Conservation (phyloP, 2,329 filamentous ascomycete species). For the Aspergillus tanneri region DNA sequence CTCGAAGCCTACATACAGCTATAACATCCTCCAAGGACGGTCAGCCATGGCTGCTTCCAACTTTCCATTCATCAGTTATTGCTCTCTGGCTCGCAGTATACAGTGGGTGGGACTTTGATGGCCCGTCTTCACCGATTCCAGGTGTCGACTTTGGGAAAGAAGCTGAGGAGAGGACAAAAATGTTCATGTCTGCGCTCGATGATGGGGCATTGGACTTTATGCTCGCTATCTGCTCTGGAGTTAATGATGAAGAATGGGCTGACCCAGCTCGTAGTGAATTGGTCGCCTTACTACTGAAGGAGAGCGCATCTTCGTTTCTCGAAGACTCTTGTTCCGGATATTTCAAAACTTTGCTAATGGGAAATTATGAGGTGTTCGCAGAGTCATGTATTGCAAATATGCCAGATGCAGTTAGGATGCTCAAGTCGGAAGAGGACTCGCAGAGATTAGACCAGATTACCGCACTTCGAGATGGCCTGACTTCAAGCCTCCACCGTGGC, state of each 20-base stretch:
- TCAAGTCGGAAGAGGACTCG: conserved; percentile 87
- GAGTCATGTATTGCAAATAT: conserved; percentile 94
- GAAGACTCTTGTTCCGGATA: conserved; percentile 70
- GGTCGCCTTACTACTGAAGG: conserved; percentile 77
- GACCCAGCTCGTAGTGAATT: conserved; percentile 82
- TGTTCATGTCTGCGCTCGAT: conserved; percentile 74
- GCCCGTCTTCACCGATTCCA: conserved; percentile 57
- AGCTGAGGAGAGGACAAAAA: conserved; percentile 66
- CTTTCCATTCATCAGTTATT: conserved; percentile 74
- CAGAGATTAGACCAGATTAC: conserved; percentile 56
- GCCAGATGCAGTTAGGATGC: conserved; percentile 81
- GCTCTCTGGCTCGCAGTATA: conserved; percentile 93
- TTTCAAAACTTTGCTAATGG: conserved; percentile 72
- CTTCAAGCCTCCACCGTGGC: conserved; percentile 41
- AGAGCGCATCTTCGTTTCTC: conserved; percentile 66
- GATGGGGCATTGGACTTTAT: conserved; percentile 93
- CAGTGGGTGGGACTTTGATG: conserved; percentile 81
- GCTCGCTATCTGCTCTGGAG: conserved; percentile 77
- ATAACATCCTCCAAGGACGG: conserved; percentile 67
- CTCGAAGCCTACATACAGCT: conserved; percentile 66
- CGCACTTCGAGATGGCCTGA: conserved; percentile 45
- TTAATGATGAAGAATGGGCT: conserved; percentile 78
- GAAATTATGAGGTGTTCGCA: conserved; percentile 80
- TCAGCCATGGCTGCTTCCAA: conserved; percentile 68
- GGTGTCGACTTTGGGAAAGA: conserved; percentile 66